These are phyloP conservation scores for Kwoniella newhampshirensis DNA, from an alignment of 768 basidiomycete species.

Conservation along the genomic window DNA sequence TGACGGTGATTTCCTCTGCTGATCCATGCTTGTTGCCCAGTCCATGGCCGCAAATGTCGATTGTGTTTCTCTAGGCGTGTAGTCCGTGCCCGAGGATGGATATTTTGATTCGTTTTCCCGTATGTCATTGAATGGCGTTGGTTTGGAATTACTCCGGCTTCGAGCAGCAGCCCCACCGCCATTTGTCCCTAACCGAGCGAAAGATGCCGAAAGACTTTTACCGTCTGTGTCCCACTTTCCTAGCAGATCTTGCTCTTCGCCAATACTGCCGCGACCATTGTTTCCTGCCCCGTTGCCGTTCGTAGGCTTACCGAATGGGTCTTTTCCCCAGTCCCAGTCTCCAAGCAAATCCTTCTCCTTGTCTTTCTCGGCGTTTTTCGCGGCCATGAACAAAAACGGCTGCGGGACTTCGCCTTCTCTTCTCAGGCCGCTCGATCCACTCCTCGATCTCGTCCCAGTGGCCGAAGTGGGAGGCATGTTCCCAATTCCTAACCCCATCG, in stretches of 20 bases:
- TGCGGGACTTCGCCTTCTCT: constrained; percentile 19
- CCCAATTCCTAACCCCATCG: constrained; percentile 16
- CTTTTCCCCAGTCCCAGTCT: constrained; percentile 9
- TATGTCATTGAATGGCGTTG: constrained; percentile 28
- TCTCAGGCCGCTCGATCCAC: constrained; percentile 9
- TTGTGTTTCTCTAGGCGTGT: constrained; percentile 33
- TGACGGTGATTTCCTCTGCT: background rate
- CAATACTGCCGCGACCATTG: background rate
- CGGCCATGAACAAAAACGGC: constrained; percentile 18
- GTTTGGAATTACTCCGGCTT: constrained; percentile 27
- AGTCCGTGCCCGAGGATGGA: constrained; percentile 17
- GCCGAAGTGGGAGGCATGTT: background rate
- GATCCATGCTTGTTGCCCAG: background rate
- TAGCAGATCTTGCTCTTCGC: constrained; percentile 26
- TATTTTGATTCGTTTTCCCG: constrained; percentile 14
- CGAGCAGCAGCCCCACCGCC: background rate
- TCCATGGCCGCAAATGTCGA: constrained; percentile 27
- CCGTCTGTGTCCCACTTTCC: constrained; percentile 34
- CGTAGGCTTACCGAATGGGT: constrained; percentile 1
- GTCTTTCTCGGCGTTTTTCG: background rate
- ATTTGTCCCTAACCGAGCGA: constrained; percentile 14
- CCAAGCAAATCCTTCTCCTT: constrained; percentile 15
- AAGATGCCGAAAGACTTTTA: constrained; percentile 25
- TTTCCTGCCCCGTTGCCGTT: background rate
- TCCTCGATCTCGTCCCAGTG: constrained; percentile 15